These are phyloP conservation scores for Cystobasidium tubakii DNA, from an alignment of 768 basidiomycete genomes.

Conservation along the genomic window DNA sequence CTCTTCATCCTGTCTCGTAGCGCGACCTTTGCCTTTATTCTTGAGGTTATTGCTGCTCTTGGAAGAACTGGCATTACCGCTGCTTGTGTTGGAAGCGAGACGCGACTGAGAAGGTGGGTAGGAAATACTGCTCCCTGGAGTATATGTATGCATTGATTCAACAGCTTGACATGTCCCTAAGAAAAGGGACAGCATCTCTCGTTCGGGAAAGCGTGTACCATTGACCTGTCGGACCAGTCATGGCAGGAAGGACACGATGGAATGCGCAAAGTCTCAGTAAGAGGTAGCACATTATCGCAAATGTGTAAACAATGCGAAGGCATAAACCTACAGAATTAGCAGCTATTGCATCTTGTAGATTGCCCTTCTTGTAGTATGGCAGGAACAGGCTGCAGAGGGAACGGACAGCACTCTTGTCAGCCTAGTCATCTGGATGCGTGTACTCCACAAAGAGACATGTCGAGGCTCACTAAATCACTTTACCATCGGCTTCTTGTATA, in stretches of 20 bases:
- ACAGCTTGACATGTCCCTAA: slow-evolving; percentile 90
- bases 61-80: neutral
- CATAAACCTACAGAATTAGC: slow-evolving; percentile 56
- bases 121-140: slow-evolving; percentile 13
- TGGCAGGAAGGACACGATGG: neutral
- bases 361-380: slow-evolving; percentile 85
- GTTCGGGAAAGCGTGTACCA: slow-evolving; percentile 74
- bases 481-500: slow-evolving; percentile 38
- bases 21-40: slow-evolving; percentile 39
- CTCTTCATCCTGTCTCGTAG: slow-evolving; percentile 50
- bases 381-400: slow-evolving; percentile 88
- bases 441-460: neutral
- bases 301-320: too few relatives aligned
- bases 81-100: neutral
- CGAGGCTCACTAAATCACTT: slow-evolving; percentile 38
- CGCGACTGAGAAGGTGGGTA: slow-evolving; percentile 33
- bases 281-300: too few relatives aligned
- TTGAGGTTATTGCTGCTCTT: too few relatives aligned
- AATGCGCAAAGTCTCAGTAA: too few relatives aligned
- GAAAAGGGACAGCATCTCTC: slow-evolving; percentile 80
- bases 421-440: neutral
- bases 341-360: slow-evolving; percentile 91
- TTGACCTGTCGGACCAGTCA: slow-evolving; percentile 54
- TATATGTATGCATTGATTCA: slow-evolving; percentile 87
- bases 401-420: slow-evolving; percentile 68